These are phyloP conservation scores for Phytophthora europaea DNA, from an alignment of 352 stramenopile species.

Conservation along the genomic window DNA sequence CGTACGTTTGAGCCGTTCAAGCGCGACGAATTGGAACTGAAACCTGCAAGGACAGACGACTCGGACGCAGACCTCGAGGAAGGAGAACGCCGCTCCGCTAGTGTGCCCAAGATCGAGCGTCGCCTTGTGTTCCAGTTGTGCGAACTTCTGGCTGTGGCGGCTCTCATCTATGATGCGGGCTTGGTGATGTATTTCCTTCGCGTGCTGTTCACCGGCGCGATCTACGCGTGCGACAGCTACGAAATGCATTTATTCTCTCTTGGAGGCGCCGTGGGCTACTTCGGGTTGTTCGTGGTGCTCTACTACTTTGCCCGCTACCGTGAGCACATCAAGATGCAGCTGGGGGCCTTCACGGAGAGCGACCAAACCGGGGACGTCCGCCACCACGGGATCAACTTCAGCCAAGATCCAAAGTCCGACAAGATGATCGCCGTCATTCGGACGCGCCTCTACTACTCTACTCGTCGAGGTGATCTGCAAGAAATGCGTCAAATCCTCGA, in stretches of 20 bases:
- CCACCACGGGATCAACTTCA: slow-evolving; percentile 46
- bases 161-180: slow-evolving; percentile 49
- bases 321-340: slow-evolving; percentile 85
- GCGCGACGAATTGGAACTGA: slow-evolving; percentile 41
- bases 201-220: slow-evolving; percentile 74
- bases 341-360: slow-evolving; percentile 74
- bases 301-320: slow-evolving; percentile 76
- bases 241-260: slow-evolving; percentile 58
- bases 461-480: slow-evolving; percentile 59
- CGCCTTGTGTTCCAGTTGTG: slow-evolving; percentile 77
- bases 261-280: slow-evolving; percentile 54
- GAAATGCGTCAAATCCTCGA: slow-evolving; percentile 67
- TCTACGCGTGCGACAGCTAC: slow-evolving; percentile 53
- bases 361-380: slow-evolving; percentile 70
- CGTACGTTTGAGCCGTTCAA: slow-evolving; percentile 77
- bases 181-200: slow-evolving; percentile 66
- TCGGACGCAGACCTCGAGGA: slow-evolving; percentile 8
- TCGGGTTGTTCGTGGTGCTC: slow-evolving; percentile 61
- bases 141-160: slow-evolving; percentile 62
- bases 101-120: slow-evolving; percentile 67
- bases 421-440: slow-evolving; percentile 53
- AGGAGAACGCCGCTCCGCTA: slow-evolving; percentile 26
- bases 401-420: slow-evolving; percentile 41
- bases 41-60: slow-evolving; percentile 1
- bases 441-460: slow-evolving; percentile 71